Evolutionary conservation across 305 asterid genomes (phyloP).

Genomic region (Solanum hybrid): DNA sequence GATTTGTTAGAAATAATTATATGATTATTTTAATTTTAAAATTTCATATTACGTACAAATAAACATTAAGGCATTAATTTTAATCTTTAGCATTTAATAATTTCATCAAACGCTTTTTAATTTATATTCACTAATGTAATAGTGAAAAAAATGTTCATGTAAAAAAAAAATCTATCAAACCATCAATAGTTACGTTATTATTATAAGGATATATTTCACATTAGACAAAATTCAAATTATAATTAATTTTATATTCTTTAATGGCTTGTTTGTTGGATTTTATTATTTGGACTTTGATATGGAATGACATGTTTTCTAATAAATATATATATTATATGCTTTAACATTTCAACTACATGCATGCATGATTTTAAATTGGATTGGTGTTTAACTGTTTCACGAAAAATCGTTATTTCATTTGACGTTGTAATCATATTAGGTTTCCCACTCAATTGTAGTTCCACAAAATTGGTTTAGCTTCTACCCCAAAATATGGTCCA

Average conservation of each 20-base stretch:
- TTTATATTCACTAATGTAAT: not conserved
- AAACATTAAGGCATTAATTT: not conserved
- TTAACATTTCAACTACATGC: not conserved
- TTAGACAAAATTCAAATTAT: not conserved
- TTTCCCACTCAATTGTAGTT: not conserved
- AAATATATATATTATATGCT: not conserved
- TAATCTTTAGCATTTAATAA: not conserved
- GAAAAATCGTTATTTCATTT: not conserved
- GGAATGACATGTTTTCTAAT: not conserved
- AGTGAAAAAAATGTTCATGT: not conserved
- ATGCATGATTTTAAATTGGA: not conserved
- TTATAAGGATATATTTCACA: not conserved
- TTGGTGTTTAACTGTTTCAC: not conserved
- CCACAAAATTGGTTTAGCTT: not conserved
- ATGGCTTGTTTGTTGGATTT: not conserved
- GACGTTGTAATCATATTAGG: not conserved
- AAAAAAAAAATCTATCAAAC: not conserved
- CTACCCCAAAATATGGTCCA: not conserved
- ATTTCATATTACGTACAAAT: not conserved
- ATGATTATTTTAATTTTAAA: not conserved
- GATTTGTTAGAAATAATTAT: not conserved
- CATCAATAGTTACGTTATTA: not conserved
- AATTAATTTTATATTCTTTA: not conserved
- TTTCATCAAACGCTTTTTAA: not conserved
- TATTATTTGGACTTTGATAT: not conserved